Percentiles rank a stretch among this genome's conserved stretches.
phyloP scores from a whole-genome alignment of 176 grass and related monocot species.

The Themeda triandra region DNA sequence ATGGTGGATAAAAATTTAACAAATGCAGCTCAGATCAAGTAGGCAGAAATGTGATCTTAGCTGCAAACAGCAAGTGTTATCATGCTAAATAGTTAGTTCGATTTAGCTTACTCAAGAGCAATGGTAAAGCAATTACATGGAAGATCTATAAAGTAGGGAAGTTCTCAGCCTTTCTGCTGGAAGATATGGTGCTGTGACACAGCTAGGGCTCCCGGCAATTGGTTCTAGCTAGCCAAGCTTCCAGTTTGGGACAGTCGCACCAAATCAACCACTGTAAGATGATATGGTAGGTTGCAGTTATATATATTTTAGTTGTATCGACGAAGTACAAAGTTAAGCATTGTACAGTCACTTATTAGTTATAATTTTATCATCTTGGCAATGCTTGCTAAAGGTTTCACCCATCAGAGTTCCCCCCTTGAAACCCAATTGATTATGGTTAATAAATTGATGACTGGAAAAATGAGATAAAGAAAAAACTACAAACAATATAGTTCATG shows the following conservation, averaged over 20 bases:
- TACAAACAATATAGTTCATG: neutral
- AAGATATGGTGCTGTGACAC: neutral
- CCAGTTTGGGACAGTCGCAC: neutral
- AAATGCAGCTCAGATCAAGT: neutral
- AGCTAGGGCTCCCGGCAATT: neutral
- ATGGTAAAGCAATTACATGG: neutral
- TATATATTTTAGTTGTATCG: neutral
- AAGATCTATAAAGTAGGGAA: neutral
- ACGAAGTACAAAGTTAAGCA: neutral
- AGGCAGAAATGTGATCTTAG: neutral
- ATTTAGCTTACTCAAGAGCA: neutral
- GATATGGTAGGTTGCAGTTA: neutral
- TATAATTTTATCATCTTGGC: neutral
- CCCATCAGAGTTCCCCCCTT: neutral
- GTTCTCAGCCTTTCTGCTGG: neutral
- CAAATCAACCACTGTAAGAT: neutral
- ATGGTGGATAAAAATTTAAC: neutral
- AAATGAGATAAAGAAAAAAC: neutral
- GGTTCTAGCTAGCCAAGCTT: neutral
- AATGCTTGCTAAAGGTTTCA: neutral
- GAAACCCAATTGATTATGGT: neutral
- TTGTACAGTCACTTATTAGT: neutral
- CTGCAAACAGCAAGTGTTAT: neutral
- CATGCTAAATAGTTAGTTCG: neutral
- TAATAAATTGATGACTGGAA: neutral